Percentiles rank a stretch among this genome's conserved stretches.
Conservation (phyloP, 768 basidiomycete genomes). For the Paxillus involutus region DNA sequence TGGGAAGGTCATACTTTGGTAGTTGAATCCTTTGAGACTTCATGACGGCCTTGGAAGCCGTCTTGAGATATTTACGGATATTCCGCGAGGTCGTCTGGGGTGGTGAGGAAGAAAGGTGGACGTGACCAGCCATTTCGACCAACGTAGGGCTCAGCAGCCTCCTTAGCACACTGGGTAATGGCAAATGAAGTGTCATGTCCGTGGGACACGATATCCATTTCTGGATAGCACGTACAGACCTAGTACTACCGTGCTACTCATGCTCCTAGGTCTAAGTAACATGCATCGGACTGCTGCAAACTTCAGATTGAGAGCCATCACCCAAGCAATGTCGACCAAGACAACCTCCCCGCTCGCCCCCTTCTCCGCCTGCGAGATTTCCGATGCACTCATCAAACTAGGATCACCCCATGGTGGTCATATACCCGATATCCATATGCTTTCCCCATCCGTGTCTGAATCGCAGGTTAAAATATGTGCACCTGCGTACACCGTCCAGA, state of each 20-base stretch:
- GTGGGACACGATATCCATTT: neutral
- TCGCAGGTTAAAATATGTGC: constrained; percentile 57
- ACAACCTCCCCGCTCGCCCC: constrained; percentile 18
- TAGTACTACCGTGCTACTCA: too few relatives aligned
- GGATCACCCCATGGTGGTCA: constrained; percentile 69
- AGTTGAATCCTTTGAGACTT: constrained; percentile 63
- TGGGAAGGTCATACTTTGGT: constrained; percentile 67
- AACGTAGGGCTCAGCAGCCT: too few relatives aligned
- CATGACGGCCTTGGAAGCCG: constrained; percentile 61
- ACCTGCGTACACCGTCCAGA: constrained; percentile 85
- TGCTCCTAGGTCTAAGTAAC: too few relatives aligned
- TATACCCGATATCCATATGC: constrained; percentile 73
- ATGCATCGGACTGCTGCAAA: too few relatives aligned
- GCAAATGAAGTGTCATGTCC: too few relatives aligned
- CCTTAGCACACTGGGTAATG: neutral
- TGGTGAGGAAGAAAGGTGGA: constrained; percentile 8
- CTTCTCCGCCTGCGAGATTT: constrained; percentile 83
- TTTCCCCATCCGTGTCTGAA: constrained; percentile 31
- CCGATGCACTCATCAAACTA: constrained; percentile 86
- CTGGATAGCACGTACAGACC: constrained; percentile 6
- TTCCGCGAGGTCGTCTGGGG: constrained; percentile 9
- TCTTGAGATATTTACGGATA: constrained; percentile 40
- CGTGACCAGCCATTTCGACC: constrained; percentile 8
- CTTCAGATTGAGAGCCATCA: neutral
- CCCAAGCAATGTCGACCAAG: constrained; percentile 21